phyloP scores from a whole-genome alignment of 1,284 basidiomycete species.

The Cryptococcus amylolentus region DNA sequence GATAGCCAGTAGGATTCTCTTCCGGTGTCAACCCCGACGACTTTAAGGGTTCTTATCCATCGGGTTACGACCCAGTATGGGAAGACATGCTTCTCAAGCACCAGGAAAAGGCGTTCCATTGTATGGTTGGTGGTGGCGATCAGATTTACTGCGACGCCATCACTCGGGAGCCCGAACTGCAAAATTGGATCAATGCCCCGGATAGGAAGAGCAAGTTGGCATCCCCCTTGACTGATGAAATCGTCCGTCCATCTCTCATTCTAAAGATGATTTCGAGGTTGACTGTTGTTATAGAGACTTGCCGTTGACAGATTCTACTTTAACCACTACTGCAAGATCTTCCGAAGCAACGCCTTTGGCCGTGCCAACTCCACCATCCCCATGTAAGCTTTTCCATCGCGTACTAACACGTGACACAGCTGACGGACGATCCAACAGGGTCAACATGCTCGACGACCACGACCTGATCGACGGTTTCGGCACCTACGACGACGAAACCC shows the following conservation, averaged over 20 bases:
- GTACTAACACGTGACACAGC: slow-evolving; percentile 52
- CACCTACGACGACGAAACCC: slow-evolving; percentile 71
- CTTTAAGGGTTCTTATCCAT: slow-evolving; percentile 58
- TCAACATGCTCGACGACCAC: slow-evolving; percentile 61
- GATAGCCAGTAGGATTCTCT: slow-evolving; percentile 49
- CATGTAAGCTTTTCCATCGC: slow-evolving; percentile 60
- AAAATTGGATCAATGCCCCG: slow-evolving; percentile 69
- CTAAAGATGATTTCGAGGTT: not conserved
- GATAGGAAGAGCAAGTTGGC: slow-evolving; percentile 63
- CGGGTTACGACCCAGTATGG: slow-evolving; percentile 85
- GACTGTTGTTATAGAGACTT: slow-evolving; percentile 26
- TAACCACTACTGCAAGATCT: slow-evolving; percentile 84
- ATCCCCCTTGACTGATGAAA: slow-evolving; percentile 67
- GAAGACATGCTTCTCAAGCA: slow-evolving; percentile 82
- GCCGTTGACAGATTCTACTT: slow-evolving; percentile 81
- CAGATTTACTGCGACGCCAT: slow-evolving; percentile 54
- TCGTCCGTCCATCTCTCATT: slow-evolving; percentile 48
- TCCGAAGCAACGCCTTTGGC: slow-evolving; percentile 86
- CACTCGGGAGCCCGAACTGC: slow-evolving; percentile 53
- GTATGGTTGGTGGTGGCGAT: slow-evolving; percentile 52
- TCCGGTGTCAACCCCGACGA: slow-evolving; percentile 52
- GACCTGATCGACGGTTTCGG: slow-evolving; percentile 84
- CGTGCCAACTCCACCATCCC: slow-evolving; percentile 77
- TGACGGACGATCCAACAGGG: slow-evolving; percentile 55
- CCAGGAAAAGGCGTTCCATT: slow-evolving; percentile 75